These are phyloP conservation scores for Echium plantagineum DNA, from an alignment of 257 asterid species.

Conservation along the genomic window DNA sequence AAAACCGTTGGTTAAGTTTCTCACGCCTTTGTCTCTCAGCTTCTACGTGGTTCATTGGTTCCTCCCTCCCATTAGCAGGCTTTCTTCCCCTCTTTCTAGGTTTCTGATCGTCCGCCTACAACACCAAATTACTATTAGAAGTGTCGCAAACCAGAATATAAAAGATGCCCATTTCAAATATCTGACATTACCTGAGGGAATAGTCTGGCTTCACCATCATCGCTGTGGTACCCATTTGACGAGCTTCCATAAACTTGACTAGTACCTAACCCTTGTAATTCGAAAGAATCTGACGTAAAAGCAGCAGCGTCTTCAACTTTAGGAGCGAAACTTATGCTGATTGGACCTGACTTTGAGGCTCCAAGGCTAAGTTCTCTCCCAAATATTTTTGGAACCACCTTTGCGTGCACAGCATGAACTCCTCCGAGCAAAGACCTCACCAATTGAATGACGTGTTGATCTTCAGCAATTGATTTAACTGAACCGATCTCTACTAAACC, in stretches of 20 bases:
- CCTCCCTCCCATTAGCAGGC: constrained; percentile 87
- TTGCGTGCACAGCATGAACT: constrained; percentile 25
- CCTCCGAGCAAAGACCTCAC: constrained; percentile 37
- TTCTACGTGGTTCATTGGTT: constrained; percentile 76
- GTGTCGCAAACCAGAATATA: constrained; percentile 24
- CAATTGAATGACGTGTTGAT: constrained; percentile 37
- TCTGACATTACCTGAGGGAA: constrained; percentile 14
- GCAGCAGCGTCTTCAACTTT: constrained; percentile 52
- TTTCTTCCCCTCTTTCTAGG: constrained; percentile 88
- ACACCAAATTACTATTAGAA: constrained; percentile 26
- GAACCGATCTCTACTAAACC: constrained; percentile 92
- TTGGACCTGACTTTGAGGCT: constrained; percentile 53
- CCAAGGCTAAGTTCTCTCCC: constrained; percentile 78
- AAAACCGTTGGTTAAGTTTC: constrained; percentile 82
- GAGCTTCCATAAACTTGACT: constrained; percentile 41
- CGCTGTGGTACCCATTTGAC: constrained; percentile 49
- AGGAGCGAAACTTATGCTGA: constrained; percentile 60
- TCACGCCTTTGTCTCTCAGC: constrained; percentile 95
- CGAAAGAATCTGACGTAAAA: constrained; percentile 37
- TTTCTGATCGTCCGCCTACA: constrained; percentile 53
- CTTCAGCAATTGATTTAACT: constrained; percentile 42
- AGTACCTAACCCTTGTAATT: constrained; percentile 33
- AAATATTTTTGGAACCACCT: constrained; percentile 40
- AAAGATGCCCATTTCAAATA: constrained; percentile 1
- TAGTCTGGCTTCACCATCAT: constrained; percentile 42